A percentile compares a stretch with the other conserved stretches of the same genome.
These are phyloP conservation scores for Ceratocystis smalleyi DNA, from an alignment of 2,329 filamentous ascomycete genomes.

Conservation along the genomic window DNA sequence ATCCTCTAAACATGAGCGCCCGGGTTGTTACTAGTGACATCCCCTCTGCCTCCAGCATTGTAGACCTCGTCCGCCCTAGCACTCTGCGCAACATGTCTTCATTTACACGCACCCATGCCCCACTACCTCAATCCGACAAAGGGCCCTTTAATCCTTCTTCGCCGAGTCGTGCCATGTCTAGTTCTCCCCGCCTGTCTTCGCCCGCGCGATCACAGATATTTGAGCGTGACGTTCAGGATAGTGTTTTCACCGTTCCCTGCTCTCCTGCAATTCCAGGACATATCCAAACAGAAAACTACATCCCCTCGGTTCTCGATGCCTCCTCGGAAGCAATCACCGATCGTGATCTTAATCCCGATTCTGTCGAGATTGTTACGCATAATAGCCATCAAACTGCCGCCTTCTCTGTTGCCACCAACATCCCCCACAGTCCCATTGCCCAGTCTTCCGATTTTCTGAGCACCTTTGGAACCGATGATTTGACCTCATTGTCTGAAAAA, in stretches of 20 bases:
- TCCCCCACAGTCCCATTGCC: constrained; percentile 23
- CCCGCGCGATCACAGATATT: constrained; percentile 74
- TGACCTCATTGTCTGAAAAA: constrained; percentile 36
- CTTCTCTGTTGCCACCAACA: constrained; percentile 42
- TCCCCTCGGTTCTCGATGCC: constrained; percentile 79
- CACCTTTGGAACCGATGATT: constrained; percentile 42
- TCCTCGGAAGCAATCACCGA: constrained; percentile 88
- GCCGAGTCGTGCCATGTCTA: constrained; percentile 49
- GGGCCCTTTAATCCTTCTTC: constrained; percentile 40
- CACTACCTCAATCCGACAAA: constrained; percentile 30
- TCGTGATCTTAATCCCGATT: constrained; percentile 65
- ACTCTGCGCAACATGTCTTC: constrained; percentile 13
- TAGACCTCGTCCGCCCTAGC: constrained; percentile 3
- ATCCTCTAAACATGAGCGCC: constrained; percentile 21
- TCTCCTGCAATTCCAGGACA: constrained; percentile 84
- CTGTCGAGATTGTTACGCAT: constrained; percentile 85
- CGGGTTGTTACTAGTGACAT: constrained; percentile 40
- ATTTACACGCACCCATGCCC: constrained; percentile 26
- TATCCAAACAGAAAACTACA: constrained; percentile 86
- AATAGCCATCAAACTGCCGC: constrained; percentile 66
- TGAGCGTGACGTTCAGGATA: constrained; percentile 86
- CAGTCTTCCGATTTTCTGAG: constrained; percentile 29
- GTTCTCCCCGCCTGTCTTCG: constrained; percentile 60
- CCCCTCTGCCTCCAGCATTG: constrained; percentile 30
- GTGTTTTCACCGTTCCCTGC: constrained; percentile 46